Conservation (phyloP, 2,329 filamentous ascomycete genomes). For the Aphanoascus verrucosus region DNA sequence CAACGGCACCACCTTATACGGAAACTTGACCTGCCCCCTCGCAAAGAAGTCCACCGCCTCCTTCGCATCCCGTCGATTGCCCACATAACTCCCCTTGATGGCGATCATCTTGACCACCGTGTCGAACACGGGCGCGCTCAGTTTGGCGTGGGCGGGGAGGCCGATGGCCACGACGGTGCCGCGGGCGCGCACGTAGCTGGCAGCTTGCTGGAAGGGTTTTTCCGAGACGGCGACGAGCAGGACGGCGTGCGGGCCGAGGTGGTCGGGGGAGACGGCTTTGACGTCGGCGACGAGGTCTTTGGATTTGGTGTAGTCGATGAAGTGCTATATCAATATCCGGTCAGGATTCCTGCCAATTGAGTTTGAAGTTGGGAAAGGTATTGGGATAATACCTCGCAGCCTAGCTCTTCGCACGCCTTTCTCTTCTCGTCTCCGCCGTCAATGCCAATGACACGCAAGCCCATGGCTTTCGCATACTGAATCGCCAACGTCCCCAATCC, state of each 20-base stretch:
- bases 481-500: constrained; percentile 68
- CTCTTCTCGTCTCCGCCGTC: constrained; percentile 75
- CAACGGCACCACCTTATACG: constrained; percentile 75
- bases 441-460: constrained; percentile 67
- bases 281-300: constrained; percentile 76
- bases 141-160: constrained; percentile 66
- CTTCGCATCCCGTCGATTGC: constrained; percentile 74
- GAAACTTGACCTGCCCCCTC: constrained; percentile 72
- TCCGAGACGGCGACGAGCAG: constrained; percentile 77
- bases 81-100: constrained; percentile 89
- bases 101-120: constrained; percentile 81
- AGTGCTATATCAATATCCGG: constrained; percentile 41
- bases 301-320: constrained; percentile 68
- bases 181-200: constrained; percentile 71
- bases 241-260: constrained; percentile 76
- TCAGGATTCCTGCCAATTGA: too few relatives aligned
- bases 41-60: constrained; percentile 88
- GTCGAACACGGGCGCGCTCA: constrained; percentile 79
- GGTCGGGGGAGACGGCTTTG: constrained; percentile 66
- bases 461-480: constrained; percentile 89
- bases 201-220: constrained; percentile 91
- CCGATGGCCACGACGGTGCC: constrained; percentile 84
- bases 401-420: constrained; percentile 55
- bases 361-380: constrained; percentile 1
- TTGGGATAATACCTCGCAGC: constrained; percentile 43